Percentiles rank a stretch among this genome's conserved stretches.
phyloP scores from a whole-genome alignment of 1,284 basidiomycete species.

The Microbotryum scabiosae region DNA sequence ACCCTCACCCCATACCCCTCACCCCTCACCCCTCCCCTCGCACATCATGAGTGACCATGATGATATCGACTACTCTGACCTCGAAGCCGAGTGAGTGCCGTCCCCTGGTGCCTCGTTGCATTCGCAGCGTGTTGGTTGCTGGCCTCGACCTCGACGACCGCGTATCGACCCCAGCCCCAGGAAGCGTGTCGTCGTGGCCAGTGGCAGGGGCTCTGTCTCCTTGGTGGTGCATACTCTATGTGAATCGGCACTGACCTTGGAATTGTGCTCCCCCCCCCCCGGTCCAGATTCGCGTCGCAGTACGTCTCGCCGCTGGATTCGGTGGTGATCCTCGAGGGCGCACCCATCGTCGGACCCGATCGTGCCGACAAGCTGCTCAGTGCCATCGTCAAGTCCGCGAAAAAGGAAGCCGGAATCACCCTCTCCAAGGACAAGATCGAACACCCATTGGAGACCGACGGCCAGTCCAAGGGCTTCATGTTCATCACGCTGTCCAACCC shows the following conservation, averaged over 20 bases:
- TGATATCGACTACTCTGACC: constrained; percentile 85
- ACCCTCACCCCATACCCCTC: no score
- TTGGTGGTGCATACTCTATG: background rate
- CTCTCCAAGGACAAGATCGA: constrained; percentile 39
- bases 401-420: constrained; percentile 39
- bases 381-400: constrained; percentile 41
- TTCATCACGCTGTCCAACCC: constrained; percentile 80
- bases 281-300: constrained; percentile 35
- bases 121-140: background rate
- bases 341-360: constrained; percentile 40
- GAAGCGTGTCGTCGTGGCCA: background rate
- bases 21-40: no score
- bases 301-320: constrained; percentile 42
- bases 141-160: background rate
- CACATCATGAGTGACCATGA: constrained; percentile 45
- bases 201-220: background rate
- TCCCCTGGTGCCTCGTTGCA: background rate
- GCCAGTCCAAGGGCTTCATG: constrained; percentile 54
- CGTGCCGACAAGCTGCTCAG: constrained; percentile 41
- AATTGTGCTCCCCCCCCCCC: background rate
- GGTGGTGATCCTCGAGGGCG: constrained; percentile 43
- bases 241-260: background rate
- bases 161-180: no score
- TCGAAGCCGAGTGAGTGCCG: constrained; percentile 70
- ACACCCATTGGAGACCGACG: constrained; percentile 40